Evolutionary conservation across 331 rosid genomes (phyloP), one percentile per base, ranked within the genome.

Genomic region (Telfairia occidentalis): DNA sequence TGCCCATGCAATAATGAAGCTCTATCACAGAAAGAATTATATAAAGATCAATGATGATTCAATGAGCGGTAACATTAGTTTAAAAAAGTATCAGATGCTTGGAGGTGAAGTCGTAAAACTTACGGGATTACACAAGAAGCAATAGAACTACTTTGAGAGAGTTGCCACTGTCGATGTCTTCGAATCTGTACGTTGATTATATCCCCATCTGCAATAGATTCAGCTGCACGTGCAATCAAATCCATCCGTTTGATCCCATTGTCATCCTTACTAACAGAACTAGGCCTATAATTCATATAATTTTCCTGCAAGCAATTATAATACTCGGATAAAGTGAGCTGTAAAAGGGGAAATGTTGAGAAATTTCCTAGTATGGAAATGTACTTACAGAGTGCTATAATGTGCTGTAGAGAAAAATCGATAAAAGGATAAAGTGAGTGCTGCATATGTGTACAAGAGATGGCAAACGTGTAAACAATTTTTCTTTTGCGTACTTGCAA

Each of bases 81-180:
- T 10, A 28, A 28, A 34, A 48, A 76, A 5, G n/a, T 10, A 30
- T 42, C 9, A n/a, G 48, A 60, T 80, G 77, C 76, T 72, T 46
- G 78, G 61, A 77, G 67, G 81, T 59, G 85, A 76, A 35, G 55
- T 45, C 40, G 76, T 75, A 83, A 66, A 76, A 85, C 98, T 45
- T 90, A 94, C 97, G 98, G 98, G 78, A 90, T 82, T 76, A 94
- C 89, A 73, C 84, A 86, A 19, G 97, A 88, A 74, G 96, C 91
- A 43, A 90, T 77, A 49, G 84, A 85, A 73, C 89, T 78, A 82
- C 89, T 84, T 86, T 91, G 98, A 81, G 96, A 94, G 77, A 94
- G 98, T 83, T 94, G 97, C 98, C 97, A 94, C 76, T 94, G 98
- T 37, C 92, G 87, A 84, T 94, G 85, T 82, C 96, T 92, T 81